A percentile compares a stretch with the other conserved stretches of the same genome.
These are phyloP conservation scores for Omphalea diandra DNA, from an alignment of 441 rosid genomes.

Conservation along the genomic window DNA sequence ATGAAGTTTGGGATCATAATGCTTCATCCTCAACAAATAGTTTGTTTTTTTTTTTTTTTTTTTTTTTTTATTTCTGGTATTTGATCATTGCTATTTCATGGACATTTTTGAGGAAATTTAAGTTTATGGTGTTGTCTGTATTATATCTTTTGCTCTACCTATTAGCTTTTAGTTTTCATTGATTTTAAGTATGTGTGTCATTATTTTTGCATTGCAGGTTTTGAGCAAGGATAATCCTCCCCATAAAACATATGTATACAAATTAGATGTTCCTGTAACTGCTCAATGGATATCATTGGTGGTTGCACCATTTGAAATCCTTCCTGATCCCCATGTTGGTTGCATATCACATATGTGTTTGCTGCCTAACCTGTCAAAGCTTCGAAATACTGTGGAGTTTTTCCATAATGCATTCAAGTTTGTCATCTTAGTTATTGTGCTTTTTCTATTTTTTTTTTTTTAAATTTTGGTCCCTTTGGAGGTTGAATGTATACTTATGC, in stretches of 20 bases:
- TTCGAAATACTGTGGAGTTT: slow-evolving; percentile 76
- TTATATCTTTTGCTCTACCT: neutral
- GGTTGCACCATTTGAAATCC: slow-evolving; percentile 84
- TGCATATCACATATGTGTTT: slow-evolving; percentile 82
- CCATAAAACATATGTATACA: slow-evolving; percentile 81
- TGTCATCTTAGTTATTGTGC: slow-evolving; percentile 18
- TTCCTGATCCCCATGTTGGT: slow-evolving; percentile 66
- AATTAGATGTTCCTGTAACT: slow-evolving; percentile 74
- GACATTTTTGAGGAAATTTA: neutral
- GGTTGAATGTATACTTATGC: neutral
- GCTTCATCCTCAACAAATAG: neutral
- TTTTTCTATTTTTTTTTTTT: slow-evolving; percentile 12
- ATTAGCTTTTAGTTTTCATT: slow-evolving; percentile 10
- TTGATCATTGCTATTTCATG: neutral
- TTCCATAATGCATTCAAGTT: slow-evolving; percentile 92
- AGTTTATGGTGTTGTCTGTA: neutral
- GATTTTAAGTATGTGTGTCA: slow-evolving; percentile 2
- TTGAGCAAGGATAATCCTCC: slow-evolving; percentile 89
- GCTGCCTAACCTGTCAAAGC: slow-evolving; percentile 54
- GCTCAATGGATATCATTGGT: slow-evolving; percentile 88
- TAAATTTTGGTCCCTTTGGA: neutral
- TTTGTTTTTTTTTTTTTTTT: too few relatives aligned
- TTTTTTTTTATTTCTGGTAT: neutral
- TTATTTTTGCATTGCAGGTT: slow-evolving; percentile 48
- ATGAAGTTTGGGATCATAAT: neutral